Conservation (phyloP, 192 early-diverging fungal genomes). For the Coemansia sp. region DNA sequence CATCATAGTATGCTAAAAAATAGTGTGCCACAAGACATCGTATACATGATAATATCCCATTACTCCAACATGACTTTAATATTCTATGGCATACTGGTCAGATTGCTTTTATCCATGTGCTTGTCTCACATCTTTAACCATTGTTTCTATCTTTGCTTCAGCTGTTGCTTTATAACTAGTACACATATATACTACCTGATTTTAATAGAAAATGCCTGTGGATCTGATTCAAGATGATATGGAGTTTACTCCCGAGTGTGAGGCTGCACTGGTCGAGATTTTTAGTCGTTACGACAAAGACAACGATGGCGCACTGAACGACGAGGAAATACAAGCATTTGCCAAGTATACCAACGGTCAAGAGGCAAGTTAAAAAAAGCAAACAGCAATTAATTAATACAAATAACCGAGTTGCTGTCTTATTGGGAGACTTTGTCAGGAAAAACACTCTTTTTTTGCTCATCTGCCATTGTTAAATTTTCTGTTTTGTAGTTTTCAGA, state of each 20-base stretch:
- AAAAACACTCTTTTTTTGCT: background rate
- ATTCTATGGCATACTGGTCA: too few species aligned
- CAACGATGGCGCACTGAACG: constrained; percentile 59
- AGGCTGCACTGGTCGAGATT: constrained; percentile 60
- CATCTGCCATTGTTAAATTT: background rate
- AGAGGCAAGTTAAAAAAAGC: constrained; percentile 34
- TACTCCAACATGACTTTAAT: too few species aligned
- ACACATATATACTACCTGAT: background rate
- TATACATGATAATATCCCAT: too few species aligned
- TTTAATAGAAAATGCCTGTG: constrained; percentile 12
- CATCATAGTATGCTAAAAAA: too few species aligned
- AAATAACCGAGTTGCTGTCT: too few species aligned
- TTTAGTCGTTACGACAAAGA: constrained; percentile 65
- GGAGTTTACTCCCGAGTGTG: constrained; percentile 53
- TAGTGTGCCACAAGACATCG: too few species aligned
- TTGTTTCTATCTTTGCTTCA: too few species aligned
- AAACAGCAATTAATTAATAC: too few species aligned
- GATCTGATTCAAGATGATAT: constrained; percentile 53
- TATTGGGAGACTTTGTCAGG: too few species aligned
- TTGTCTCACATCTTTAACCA: too few species aligned
- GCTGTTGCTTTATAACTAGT: too few species aligned
- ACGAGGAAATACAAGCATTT: constrained; percentile 58
- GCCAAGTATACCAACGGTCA: constrained; percentile 62
- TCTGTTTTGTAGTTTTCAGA: constrained; percentile 27
- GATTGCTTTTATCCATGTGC: too few species aligned